Evolutionary conservation across 2,329 filamentous ascomycete genomes (phyloP), one percentile per base, ranked within the genome.

Genomic region (Coniochaeta sp.): DNA sequence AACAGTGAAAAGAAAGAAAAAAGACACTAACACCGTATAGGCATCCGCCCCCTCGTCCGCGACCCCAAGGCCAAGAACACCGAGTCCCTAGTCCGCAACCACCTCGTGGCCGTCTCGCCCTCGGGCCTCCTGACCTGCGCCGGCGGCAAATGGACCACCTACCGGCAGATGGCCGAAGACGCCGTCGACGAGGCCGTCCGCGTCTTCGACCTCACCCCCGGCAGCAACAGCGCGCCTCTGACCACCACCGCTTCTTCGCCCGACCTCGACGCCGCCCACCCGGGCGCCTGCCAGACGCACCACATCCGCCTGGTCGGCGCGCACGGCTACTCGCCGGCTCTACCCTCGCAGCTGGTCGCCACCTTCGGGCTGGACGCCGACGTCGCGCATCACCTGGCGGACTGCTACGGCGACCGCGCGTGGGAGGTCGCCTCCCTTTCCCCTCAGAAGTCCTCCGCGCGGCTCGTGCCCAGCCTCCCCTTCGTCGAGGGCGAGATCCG

Each of bases 61-160:
- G 90, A 96, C 69, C 91, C 91, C 44, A 91, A 92, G 70, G 90
- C 90, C 58, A 86, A 86, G 73, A 93, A 91, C 71, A 95, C 91
- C 0, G 88, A 96, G 74, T 92, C 91, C 28, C 84, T 96, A 19
- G 91, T 96, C 58, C 89, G 91, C 60, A 96, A 93, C 73, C 91
- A 96, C 72, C 80, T 96, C 50, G 84, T 96, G 66, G 88, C 91
- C 62, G 81, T 90, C 57, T 93, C 90, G n/a, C 74, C 82, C 1
- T 91, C 89, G 7, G 91, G 91, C 12, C 81, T 96, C 22, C 77
- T 96, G 65, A 96, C 91, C 36, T 93, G 90, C 69, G 90, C 90
- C 30, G 91, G 91, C 66, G 91, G 91, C 55, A 96, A 96, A 76
- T 96, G 91, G 91, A 96, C 91, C 2, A 96, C 91, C 1, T 96